A percentile compares a stretch with the other conserved stretches of the same genome.
Conservation (phyloP, 1,284 basidiomycete genomes). For the Athelia sp. region DNA sequence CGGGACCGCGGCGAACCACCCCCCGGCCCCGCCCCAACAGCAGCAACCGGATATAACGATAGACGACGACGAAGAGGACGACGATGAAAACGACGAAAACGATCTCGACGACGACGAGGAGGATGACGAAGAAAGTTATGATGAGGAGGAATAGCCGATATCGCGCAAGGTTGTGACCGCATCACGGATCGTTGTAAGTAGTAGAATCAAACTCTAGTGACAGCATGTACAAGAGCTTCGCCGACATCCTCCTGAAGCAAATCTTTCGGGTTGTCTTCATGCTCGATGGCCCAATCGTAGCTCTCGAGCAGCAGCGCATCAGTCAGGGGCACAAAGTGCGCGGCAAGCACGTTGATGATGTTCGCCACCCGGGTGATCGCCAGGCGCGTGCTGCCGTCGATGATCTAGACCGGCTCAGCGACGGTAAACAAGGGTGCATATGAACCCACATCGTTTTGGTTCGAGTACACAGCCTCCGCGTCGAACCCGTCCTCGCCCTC, state of each 20-base stretch:
- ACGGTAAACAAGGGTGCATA: slow-evolving; percentile 10
- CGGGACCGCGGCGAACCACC: slow-evolving; percentile 49
- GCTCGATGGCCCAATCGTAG: slow-evolving; percentile 79
- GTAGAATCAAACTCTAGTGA: slow-evolving; percentile 23
- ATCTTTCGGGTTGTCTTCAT: slow-evolving; percentile 57
- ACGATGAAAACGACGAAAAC: slow-evolving; percentile 47
- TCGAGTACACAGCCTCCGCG: slow-evolving; percentile 90
- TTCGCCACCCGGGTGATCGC: slow-evolving; percentile 82
- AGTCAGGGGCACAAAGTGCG: slow-evolving; percentile 76
- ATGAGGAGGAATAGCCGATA: slow-evolving; percentile 31
- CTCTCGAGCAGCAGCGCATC: slow-evolving; percentile 75
- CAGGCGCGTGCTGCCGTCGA: slow-evolving; percentile 70
- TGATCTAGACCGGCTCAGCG: slow-evolving; percentile 46
- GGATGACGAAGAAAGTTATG: slow-evolving; percentile 38
- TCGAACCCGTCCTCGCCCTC: slow-evolving; percentile 86
- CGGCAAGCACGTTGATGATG: slow-evolving; percentile 74
- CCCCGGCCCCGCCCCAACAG: slow-evolving; percentile 35
- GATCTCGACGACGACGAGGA: slow-evolving; percentile 47
- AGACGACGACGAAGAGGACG: slow-evolving; percentile 28
- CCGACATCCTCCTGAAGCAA: slow-evolving; percentile 59
- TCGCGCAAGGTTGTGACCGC: neutral
- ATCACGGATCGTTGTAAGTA: neutral
- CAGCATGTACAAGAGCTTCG: slow-evolving; percentile 51
- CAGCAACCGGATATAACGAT: slow-evolving; percentile 30
- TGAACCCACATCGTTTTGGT: slow-evolving; percentile 82